Conservation (phyloP, 176 grass and related monocot genomes). For the Avena insularis region DNA sequence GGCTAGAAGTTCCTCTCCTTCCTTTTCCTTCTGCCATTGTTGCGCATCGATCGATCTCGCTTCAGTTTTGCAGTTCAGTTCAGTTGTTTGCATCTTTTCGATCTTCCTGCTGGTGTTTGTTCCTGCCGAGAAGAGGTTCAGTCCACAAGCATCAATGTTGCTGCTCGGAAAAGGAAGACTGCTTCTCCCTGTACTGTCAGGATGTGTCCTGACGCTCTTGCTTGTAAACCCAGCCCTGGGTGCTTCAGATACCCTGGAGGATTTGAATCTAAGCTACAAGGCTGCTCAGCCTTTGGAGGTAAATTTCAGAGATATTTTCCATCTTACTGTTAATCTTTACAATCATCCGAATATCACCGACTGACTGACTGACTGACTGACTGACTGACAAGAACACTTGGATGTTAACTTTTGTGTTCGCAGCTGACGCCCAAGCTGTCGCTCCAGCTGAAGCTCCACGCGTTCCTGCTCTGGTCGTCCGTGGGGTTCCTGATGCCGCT, state of each 20-base stretch:
- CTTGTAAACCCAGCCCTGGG: slow-evolving; percentile 28
- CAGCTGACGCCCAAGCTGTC: slow-evolving; percentile 76
- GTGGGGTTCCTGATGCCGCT: slow-evolving; percentile 87
- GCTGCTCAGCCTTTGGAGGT: slow-evolving; percentile 44
- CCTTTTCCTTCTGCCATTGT: slow-evolving; percentile 24
- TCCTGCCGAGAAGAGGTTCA: slow-evolving; percentile 7
- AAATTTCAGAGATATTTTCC: slow-evolving; percentile 1
- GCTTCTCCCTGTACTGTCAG: slow-evolving; percentile 26
- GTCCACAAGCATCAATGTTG: slow-evolving; percentile 47
- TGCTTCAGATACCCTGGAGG: slow-evolving; percentile 3
- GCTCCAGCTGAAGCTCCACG: slow-evolving; percentile 79
- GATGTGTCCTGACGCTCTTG: slow-evolving; percentile 29
- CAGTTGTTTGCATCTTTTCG: background rate
- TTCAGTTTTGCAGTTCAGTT: background rate
- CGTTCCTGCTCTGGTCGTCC: slow-evolving; percentile 86
- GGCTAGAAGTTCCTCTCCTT: slow-evolving; percentile 7
- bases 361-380: background rate
- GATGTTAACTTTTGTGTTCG: background rate
- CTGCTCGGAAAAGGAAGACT: slow-evolving; percentile 49
- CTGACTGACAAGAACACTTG: background rate
- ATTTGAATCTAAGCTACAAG: slow-evolving; percentile 43
- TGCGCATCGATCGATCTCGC: background rate
- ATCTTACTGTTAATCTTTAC: background rate
- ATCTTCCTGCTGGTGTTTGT: slow-evolving; percentile 6
- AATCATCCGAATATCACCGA: background rate